phyloP scores from a whole-genome alignment of 176 grass and related monocot genomes.

The Musa acuminata region DNA sequence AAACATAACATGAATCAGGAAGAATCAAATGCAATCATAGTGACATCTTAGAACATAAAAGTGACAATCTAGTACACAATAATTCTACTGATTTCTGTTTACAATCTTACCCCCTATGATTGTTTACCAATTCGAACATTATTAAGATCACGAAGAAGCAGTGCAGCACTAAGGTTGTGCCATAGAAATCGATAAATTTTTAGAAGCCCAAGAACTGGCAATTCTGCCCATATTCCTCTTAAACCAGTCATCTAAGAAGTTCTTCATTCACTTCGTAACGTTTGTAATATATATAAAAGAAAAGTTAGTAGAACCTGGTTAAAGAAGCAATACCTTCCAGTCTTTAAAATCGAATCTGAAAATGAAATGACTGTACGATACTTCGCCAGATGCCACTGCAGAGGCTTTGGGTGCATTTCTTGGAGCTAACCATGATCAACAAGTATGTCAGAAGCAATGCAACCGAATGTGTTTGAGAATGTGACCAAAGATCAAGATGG shows the following conservation, averaged over 20 bases:
- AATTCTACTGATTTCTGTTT: too few species aligned
- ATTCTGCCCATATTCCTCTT: background rate
- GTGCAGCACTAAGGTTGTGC: too few species aligned
- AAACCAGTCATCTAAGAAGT: background rate
- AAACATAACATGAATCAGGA: background rate
- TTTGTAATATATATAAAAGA: background rate
- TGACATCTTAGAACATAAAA: too few species aligned
- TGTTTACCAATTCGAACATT: too few species aligned
- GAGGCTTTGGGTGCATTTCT: slow-evolving; percentile 74
- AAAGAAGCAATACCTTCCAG: slow-evolving; percentile 50
- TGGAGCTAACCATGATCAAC: slow-evolving; percentile 37
- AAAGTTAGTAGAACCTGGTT: background rate
- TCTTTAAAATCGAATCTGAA: slow-evolving; percentile 81
- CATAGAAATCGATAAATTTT: too few species aligned
- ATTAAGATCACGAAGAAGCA: too few species aligned
- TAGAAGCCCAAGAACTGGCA: too few species aligned
- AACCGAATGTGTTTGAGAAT: background rate
- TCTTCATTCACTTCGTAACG: background rate
- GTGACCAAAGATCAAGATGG: background rate
- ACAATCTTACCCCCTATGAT: too few species aligned
- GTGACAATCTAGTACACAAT: too few species aligned
- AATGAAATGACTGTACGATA: slow-evolving; percentile 77
- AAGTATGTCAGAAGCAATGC: background rate
- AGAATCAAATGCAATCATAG: background rate
- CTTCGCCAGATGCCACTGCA: slow-evolving; percentile 62